Conservation (phyloP, 352 stramenopile genomes). For the Phytophthora hibernalis region DNA sequence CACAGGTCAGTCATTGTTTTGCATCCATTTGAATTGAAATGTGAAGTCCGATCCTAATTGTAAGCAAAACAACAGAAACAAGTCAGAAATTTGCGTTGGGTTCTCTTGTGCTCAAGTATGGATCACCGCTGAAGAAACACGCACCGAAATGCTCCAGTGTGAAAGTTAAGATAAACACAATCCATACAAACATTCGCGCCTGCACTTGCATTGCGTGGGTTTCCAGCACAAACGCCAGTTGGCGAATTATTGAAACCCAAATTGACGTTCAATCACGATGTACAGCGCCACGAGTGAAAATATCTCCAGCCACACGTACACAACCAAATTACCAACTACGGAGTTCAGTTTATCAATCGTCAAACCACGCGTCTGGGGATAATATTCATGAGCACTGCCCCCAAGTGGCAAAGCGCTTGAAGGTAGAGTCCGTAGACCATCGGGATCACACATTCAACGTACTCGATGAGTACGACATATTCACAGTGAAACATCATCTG, state of each 20-base stretch:
- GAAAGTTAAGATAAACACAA: constrained; percentile 33
- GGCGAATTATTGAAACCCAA: constrained; percentile 26
- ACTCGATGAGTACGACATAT: constrained; percentile 25
- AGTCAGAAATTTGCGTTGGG: background rate
- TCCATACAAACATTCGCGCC: constrained; percentile 29
- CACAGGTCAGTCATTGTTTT: background rate
- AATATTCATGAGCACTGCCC: background rate
- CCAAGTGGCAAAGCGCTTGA: constrained; percentile 34
- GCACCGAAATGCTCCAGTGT: constrained; percentile 35
- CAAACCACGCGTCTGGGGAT: constrained; percentile 6
- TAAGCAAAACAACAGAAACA: background rate
- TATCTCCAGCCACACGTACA: constrained; percentile 11
- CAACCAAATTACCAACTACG: constrained; percentile 1
- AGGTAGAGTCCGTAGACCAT: constrained; percentile 15
- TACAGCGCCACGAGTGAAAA: constrained; percentile 7
- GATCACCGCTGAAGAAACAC: background rate
- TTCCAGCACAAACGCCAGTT: constrained; percentile 48
- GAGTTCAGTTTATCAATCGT: constrained; percentile 9
- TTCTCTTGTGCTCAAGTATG: no score
- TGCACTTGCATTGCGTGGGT: constrained; percentile 30
- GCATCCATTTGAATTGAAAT: constrained; percentile 11
- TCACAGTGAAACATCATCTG: constrained; percentile 30
- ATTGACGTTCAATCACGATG: constrained; percentile 17
- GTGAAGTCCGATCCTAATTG: constrained; percentile 9
- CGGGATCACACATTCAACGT: constrained; percentile 25